Evolutionary conservation across 192 early-diverging fungal species (phyloP).

Genomic region (Chytriomyces confervae): DNA sequence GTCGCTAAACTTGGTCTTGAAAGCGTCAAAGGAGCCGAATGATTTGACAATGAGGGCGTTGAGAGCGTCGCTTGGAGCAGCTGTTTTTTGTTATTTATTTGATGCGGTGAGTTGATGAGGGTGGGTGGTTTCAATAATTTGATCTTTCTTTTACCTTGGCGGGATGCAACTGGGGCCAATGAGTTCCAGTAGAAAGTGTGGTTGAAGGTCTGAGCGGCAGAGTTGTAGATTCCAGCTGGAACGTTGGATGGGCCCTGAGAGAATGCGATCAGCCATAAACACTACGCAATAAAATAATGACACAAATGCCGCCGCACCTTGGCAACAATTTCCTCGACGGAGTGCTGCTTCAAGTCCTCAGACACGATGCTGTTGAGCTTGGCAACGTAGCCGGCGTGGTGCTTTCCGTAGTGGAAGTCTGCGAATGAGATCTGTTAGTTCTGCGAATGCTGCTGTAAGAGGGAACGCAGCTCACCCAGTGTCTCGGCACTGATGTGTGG

Average conservation of each 20-base stretch:
- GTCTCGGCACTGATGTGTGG: constrained; percentile 46
- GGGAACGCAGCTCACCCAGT: neutral
- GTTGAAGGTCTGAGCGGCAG: constrained; percentile 56
- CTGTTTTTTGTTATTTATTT: neutral
- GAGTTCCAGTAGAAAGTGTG: constrained; percentile 38
- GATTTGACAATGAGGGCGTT: constrained; percentile 35
- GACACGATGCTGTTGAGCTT: constrained; percentile 33
- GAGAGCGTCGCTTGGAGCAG: constrained; percentile 28
- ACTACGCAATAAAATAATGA: neutral
- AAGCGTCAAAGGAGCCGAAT: constrained; percentile 48
- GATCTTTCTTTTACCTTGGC: constrained; percentile 4
- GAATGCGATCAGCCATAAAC: neutral
- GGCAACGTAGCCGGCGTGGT: constrained; percentile 32
- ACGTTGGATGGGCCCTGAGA: constrained; percentile 31
- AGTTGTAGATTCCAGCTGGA: constrained; percentile 48
- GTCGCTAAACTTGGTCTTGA: constrained; percentile 47
- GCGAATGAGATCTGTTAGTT: neutral
- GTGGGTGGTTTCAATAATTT: neutral
- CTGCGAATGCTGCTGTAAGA: neutral
- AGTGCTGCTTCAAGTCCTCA: constrained; percentile 13
- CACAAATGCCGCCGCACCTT: constrained; percentile 2
- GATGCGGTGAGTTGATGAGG: neutral
- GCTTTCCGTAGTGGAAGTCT: constrained; percentile 13
- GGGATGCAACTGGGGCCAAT: constrained; percentile 22
- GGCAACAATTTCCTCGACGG: constrained; percentile 25